These are phyloP conservation scores for Botrytis fabae DNA, from an alignment of 2,329 filamentous ascomycete species.

Conservation along the genomic window DNA sequence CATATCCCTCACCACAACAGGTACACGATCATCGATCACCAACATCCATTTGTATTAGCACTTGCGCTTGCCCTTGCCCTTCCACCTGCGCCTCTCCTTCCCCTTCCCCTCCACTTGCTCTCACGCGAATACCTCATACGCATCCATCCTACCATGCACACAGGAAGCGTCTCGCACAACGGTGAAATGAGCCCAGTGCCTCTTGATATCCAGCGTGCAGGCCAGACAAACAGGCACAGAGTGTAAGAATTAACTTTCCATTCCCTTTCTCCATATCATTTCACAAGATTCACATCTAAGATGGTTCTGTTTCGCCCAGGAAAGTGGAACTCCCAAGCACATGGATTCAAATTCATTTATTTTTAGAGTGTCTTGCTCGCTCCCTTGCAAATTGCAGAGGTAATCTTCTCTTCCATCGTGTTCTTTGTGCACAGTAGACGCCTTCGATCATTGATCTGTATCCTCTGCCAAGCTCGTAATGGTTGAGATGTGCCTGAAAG, in stretches of 20 bases:
- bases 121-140: neutral
- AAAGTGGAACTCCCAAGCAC: slow-evolving; percentile 8
- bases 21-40: slow-evolving; percentile 8
- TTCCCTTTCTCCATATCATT: slow-evolving; percentile 14
- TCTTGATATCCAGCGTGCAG: neutral
- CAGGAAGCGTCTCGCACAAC: neutral
- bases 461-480: neutral
- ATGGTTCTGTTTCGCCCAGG: slow-evolving; percentile 12
- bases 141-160: neutral
- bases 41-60: neutral
- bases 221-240: too few relatives aligned
- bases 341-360: slow-evolving; percentile 20
- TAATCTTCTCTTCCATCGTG: neutral
- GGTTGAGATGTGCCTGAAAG: neutral
- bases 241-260: neutral
- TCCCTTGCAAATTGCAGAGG: neutral
- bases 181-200: neutral
- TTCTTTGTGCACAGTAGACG: neutral
- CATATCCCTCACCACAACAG: neutral
- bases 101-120: too few relatives aligned
- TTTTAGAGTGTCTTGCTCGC: slow-evolving; percentile 16
- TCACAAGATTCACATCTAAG: slow-evolving; percentile 13
- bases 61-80: neutral
- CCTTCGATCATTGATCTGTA: neutral
- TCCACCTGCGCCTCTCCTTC: too few relatives aligned